These are phyloP conservation scores for Dorcoceras hygrometricum DNA, from an alignment of 257 asterid species.

Conservation along the genomic window DNA sequence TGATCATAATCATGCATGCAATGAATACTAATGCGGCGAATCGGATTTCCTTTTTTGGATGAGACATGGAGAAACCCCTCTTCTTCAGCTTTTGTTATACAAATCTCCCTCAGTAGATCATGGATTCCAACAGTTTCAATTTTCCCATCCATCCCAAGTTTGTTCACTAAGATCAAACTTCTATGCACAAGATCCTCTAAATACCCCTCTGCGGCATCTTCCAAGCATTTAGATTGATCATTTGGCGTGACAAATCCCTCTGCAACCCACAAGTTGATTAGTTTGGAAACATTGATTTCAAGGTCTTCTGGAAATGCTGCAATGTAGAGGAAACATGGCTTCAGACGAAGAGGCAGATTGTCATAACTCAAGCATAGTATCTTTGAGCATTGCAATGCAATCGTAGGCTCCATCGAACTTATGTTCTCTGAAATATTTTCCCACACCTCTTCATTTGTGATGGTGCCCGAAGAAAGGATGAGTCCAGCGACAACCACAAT, in stretches of 20 bases:
- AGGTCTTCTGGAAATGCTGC: constrained; percentile 1
- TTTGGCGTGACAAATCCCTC: constrained; percentile 11
- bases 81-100: neutral
- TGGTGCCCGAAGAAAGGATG: neutral
- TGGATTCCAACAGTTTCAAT: neutral
- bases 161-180: neutral
- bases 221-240: constrained; percentile 1
- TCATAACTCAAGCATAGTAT: constrained; percentile 3
- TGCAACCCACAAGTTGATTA: constrained; percentile 7
- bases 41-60: no score
- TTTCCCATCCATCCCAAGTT: neutral
- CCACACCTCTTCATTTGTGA: neutral
- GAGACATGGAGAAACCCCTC: neutral
- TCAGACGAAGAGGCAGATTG: neutral
- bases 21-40: no score
- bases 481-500: constrained; percentile 6
- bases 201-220: neutral
- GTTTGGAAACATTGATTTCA: neutral
- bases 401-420: neutral
- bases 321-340: constrained; percentile 14
- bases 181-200: neutral
- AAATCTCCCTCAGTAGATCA: constrained; percentile 9
- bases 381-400: neutral
- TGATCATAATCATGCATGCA: no score
- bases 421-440: neutral